phyloP scores from a whole-genome alignment of 139 green algal species.

The Gonium pectorale region DNA sequence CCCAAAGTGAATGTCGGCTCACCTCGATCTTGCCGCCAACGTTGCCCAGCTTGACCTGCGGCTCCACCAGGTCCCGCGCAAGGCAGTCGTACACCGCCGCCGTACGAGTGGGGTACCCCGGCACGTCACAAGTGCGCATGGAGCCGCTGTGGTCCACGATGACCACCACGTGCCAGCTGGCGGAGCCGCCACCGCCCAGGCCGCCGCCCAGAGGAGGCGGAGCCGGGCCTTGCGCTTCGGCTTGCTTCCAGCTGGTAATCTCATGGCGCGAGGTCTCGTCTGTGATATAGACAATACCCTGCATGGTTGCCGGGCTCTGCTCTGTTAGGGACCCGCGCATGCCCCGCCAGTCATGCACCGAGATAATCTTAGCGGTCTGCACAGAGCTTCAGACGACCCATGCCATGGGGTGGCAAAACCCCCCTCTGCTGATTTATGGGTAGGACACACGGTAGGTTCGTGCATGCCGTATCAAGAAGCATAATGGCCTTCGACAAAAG shows the following conservation, averaged over 20 bases:
- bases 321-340: too few species aligned
- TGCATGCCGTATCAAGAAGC: too few species aligned
- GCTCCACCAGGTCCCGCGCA: conserved; percentile 45
- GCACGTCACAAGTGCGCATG: conserved; percentile 59
- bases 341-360: too few species aligned
- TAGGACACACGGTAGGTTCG: too few species aligned
- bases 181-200: too few species aligned
- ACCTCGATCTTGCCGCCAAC: conserved; percentile 12
- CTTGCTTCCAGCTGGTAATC: conserved; percentile 53
- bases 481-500: too few species aligned
- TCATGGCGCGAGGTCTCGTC: conserved; percentile 56
- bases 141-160: conserved; percentile 56
- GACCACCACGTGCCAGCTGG: conserved; percentile 49
- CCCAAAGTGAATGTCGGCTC: too few species aligned
- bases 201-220: background rate
- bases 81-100: conserved; percentile 56
- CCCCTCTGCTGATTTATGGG: too few species aligned
- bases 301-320: too few species aligned
- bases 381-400: too few species aligned
- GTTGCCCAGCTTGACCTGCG: conserved; percentile 20
- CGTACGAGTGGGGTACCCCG: conserved; percentile 34
- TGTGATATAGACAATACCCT: conserved; percentile 60
- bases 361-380: too few species aligned
- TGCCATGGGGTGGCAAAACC: too few species aligned
- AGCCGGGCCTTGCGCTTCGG: background rate